phyloP scores from a whole-genome alignment of 1,139 yeast species.

The Yamadazyma blattariae region DNA sequence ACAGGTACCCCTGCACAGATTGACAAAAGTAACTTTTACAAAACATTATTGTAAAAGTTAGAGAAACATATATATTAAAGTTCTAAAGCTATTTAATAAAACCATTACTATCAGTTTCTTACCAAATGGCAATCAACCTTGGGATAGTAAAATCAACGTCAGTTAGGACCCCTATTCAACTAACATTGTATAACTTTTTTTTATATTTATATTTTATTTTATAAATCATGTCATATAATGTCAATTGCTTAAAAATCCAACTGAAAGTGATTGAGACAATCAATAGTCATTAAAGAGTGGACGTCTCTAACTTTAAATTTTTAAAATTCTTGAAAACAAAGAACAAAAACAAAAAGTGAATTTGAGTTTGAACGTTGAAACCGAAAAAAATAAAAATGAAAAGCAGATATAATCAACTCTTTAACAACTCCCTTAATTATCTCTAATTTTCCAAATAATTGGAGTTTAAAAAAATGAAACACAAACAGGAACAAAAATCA shows the following conservation, averaged over 20 bases:
- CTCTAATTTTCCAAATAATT: conserved; percentile 7
- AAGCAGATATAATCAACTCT: conserved; percentile 9
- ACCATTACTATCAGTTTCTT: conserved; percentile 2
- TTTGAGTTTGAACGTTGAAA: conserved; percentile 4
- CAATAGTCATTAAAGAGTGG: conserved; percentile 10
- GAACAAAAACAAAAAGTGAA: background rate
- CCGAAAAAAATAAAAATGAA: background rate
- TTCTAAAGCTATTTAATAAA: no score
- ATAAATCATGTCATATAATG: no score
- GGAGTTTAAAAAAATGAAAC: no score
- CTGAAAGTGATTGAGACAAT: conserved; percentile 13
- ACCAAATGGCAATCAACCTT: conserved; percentile 2
- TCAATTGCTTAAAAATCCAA: conserved; percentile 18
- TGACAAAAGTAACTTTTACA: no score
- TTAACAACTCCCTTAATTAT: conserved; percentile 9
- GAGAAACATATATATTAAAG: no score
- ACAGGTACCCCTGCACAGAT: no score
- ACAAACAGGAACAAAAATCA: no score
- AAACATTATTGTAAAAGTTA: no score
- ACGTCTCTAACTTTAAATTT: background rate
- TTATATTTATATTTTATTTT: no score
- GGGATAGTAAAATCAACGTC: conserved; percentile 12
- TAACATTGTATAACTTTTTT: conserved; percentile 16
- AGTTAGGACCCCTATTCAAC: conserved; percentile 18
- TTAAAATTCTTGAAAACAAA: no score